A percentile compares a stretch with the other conserved stretches of the same genome.
Evolutionary conservation across 2,329 filamentous ascomycete species (phyloP).

Genomic region (Colletotrichum godetiae): DNA sequence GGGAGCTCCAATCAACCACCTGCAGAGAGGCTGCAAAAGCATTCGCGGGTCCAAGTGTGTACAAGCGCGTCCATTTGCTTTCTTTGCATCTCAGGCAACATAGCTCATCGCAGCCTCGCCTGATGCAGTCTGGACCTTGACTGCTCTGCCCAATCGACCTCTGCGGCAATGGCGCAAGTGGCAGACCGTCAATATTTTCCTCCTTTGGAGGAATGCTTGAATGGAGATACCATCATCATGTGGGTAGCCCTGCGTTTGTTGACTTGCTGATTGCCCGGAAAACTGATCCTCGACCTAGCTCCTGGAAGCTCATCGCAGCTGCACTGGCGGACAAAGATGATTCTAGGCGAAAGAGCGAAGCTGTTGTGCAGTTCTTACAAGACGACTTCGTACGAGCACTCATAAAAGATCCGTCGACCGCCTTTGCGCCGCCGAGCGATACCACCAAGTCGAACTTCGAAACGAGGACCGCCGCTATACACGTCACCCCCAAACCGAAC

Average conservation of each 20-base stretch:
- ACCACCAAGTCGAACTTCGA: conserved; percentile 80
- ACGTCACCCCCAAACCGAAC: conserved; percentile 76
- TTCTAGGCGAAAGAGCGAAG: conserved; percentile 62
- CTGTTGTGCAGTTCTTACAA: conserved; percentile 76
- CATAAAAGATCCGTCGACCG: conserved; percentile 74
- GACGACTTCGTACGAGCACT: conserved; percentile 76
- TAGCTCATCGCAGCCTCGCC: conserved; percentile 33
- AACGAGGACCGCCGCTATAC: conserved; percentile 87
- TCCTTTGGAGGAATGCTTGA: conserved; percentile 85
- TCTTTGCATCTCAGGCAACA: conserved; percentile 42
- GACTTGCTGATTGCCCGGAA: conserved; percentile 11
- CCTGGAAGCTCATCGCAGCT: conserved; percentile 70
- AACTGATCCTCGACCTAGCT: conserved; percentile 53
- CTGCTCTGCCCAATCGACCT: conserved; percentile 38
- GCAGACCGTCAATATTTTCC: conserved; percentile 82
- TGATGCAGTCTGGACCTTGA: conserved; percentile 35
- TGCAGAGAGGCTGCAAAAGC: conserved; percentile 34
- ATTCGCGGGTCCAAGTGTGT: conserved; percentile 30
- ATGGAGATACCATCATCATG: conserved; percentile 83
- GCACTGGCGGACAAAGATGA: conserved; percentile 67
- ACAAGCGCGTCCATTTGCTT: conserved; percentile 32
- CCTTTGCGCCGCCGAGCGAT: conserved; percentile 72
- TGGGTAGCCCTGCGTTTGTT: conserved; percentile 59
- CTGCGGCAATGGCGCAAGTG: conserved; percentile 76
- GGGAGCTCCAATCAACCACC: conserved; percentile 32